Conservation (phyloP, 169 alveolate species). For the Cryptosporidium felis region DNA sequence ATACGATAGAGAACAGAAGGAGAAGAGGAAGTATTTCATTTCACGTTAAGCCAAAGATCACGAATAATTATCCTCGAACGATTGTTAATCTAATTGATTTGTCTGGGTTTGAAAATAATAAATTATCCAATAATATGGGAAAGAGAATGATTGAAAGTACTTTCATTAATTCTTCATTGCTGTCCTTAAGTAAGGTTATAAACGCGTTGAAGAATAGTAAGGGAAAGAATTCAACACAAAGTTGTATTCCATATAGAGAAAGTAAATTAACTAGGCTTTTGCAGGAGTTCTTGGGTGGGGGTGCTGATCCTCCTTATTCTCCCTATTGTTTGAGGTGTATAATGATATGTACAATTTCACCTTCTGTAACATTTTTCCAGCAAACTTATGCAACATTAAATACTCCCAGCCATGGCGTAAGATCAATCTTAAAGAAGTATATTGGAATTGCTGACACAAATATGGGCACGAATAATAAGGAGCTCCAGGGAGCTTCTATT, state of each 20-base stretch:
- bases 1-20: conserved; percentile 44
- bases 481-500: background rate
- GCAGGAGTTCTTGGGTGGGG: conserved; percentile 71
- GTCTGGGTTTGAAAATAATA: conserved; percentile 71
- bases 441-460: conserved; percentile 13
- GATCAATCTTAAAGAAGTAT: conserved; percentile 15
- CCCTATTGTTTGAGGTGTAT: conserved; percentile 68
- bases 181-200: conserved; percentile 66
- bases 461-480: background rate
- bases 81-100: conserved; percentile 65
- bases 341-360: conserved; percentile 70
- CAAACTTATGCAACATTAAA: conserved; percentile 71
- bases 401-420: conserved; percentile 54
- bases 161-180: conserved; percentile 58
- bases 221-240: conserved; percentile 37
- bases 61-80: conserved; percentile 46
- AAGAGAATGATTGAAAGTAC: conserved; percentile 70
- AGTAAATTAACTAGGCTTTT: conserved; percentile 69
- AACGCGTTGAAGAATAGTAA: conserved; percentile 70
- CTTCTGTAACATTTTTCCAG: conserved; percentile 65
- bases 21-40: conserved; percentile 69
- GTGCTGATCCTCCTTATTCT: conserved; percentile 69
- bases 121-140: conserved; percentile 54
- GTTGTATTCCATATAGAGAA: conserved; percentile 72
- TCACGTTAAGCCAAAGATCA: conserved; percentile 53